These are phyloP conservation scores for Zymoseptoria tritici DNA, from an alignment of 2,329 filamentous ascomycete species.

Conservation along the genomic window DNA sequence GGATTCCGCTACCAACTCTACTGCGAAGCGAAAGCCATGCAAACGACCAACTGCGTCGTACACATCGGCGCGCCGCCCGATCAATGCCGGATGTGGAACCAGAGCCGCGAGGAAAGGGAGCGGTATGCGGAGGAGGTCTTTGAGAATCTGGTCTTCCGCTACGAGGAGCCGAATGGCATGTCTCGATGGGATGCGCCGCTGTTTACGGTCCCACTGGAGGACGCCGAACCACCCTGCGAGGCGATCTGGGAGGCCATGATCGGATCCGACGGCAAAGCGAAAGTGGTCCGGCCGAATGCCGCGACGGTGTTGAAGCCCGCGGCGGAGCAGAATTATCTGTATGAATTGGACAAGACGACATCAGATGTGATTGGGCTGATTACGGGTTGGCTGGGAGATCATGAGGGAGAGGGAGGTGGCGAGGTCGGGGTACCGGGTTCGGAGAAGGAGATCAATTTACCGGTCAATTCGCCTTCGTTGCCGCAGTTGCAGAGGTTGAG, in stretches of 20 bases:
- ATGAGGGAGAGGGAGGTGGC: slow-evolving; percentile 54
- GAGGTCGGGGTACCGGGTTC: slow-evolving; percentile 49
- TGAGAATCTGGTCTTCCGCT: slow-evolving; percentile 73
- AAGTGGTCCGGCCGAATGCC: slow-evolving; percentile 63
- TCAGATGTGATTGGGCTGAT: slow-evolving; percentile 68
- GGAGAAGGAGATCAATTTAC: slow-evolving; percentile 54
- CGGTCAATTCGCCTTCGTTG: slow-evolving; percentile 56
- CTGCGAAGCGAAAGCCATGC: slow-evolving; percentile 73
- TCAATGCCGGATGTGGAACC: slow-evolving; percentile 55
- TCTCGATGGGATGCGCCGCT: slow-evolving; percentile 76
- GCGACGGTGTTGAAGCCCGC: slow-evolving; percentile 63
- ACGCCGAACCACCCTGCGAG: slow-evolving; percentile 59
- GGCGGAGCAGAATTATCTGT: slow-evolving; percentile 63
- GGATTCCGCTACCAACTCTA: slow-evolving; percentile 81
- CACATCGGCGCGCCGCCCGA: slow-evolving; percentile 52
- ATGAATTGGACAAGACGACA: slow-evolving; percentile 70
- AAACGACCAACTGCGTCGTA: slow-evolving; percentile 68
- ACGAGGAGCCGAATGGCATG: slow-evolving; percentile 83
- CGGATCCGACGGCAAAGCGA: slow-evolving; percentile 53
- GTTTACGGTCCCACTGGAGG: slow-evolving; percentile 71
- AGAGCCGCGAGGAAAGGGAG: slow-evolving; percentile 33
- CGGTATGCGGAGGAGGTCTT: slow-evolving; percentile 55
- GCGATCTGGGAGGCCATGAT: slow-evolving; percentile 67
- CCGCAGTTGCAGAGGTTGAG: slow-evolving; percentile 71
- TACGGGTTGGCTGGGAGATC: slow-evolving; percentile 58